Conservation (phyloP, 768 basidiomycete genomes). For the Crepidotus variabilis region DNA sequence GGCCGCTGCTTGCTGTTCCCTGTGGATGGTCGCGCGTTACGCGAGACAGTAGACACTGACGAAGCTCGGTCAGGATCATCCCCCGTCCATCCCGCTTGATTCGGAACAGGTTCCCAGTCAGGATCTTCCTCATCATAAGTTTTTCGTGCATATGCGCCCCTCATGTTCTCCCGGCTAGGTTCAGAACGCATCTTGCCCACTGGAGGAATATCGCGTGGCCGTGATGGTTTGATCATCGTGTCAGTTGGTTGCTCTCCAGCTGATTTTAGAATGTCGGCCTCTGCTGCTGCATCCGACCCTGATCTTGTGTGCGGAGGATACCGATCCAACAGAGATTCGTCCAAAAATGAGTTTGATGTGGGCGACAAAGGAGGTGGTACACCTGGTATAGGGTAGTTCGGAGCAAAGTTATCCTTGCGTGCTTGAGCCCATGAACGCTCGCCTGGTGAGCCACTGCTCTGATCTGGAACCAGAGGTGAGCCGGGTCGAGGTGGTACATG, state of each 20-base stretch:
- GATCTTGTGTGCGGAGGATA: constrained; percentile 36
- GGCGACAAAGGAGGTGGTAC: constrained; percentile 47
- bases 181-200: constrained; percentile 26
- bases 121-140: constrained; percentile 17
- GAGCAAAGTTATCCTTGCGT: constrained; percentile 29
- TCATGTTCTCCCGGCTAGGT: constrained; percentile 27
- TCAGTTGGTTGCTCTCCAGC: constrained; percentile 32
- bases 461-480: constrained; percentile 31
- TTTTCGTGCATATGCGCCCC: constrained; percentile 8
- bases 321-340: constrained; percentile 30
- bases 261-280: constrained; percentile 39
- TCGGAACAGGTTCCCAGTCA: constrained; percentile 16
- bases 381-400: constrained; percentile 25
- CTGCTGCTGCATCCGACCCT: constrained; percentile 49
- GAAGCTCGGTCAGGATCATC: constrained; percentile 6
- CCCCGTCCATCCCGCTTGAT: constrained; percentile 6
- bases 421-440: constrained; percentile 14
- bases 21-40: not conserved
- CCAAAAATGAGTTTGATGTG: constrained; percentile 31
- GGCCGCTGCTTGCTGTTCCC: constrained; percentile 3
- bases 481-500: constrained; percentile 25
- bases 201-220: constrained; percentile 23
- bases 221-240: constrained; percentile 22
- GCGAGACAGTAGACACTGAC: not conserved
- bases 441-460: constrained; percentile 31